Evolutionary conservation across 2,329 filamentous ascomycete genomes (phyloP), one percentile per base, ranked within the genome.

Genomic region (Penicillium frequentans): DNA sequence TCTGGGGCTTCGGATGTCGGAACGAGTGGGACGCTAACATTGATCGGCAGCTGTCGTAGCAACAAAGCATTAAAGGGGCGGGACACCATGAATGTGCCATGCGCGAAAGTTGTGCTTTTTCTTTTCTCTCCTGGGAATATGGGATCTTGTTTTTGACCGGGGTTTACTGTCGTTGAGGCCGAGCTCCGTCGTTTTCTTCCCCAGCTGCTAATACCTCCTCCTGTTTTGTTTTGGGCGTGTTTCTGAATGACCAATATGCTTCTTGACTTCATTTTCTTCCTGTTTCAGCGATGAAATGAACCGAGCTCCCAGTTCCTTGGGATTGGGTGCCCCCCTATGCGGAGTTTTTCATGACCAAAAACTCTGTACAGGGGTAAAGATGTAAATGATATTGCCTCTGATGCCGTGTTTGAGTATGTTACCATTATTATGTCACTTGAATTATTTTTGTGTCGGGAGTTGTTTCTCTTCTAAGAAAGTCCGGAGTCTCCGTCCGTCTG

Each of bases 331-430:
- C 29, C n/a, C 37, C 49, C 29, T 33, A 9, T 11, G 14, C 47
- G 10, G 13, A 16, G 19, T 13, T 23, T 49, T 49, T 49, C 3
- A 16, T 49, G 29, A 16, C 16, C 29, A 21, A 49, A 49, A 21
- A 24, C 33, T 39, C n/a, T 49, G 45, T 23, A 9, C 10, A 19
- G 60, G 66, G 57, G 66, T 64, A 69, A 73, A 72, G 68, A 73
- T 76, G 74, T 76, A 76, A 73, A 76, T 76, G 74, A 76, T 76
- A 74, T 69, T 73, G 49, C 67, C 65, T 65, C 64, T 72, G 64
- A 71, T 73, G 70, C 61, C 61, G 62, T 73, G 67, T 72, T 70
- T 68, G 55, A 68, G 60, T 70, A 68, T 68, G 60, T 68, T 68
- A 64, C 31, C 39, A 59, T 50, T 54, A 57, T 60, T 55, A 57